Base-by-base conservation (phyloP, 2,329 filamentous ascomycete genomes). In the Parastagonospora avenae region DNA sequence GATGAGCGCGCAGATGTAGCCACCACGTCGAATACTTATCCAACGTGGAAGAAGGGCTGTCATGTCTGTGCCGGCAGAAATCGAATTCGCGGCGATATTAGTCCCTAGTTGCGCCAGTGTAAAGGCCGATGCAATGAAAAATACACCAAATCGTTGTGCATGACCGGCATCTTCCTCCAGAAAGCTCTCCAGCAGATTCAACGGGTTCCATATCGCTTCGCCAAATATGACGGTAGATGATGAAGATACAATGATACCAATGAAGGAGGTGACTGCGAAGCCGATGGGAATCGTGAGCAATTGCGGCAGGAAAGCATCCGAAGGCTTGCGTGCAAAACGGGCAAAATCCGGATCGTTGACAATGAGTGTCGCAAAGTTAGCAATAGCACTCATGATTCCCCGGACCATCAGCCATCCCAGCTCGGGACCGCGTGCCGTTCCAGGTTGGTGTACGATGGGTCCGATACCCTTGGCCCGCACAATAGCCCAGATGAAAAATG, bases 331-430 rank as follows among this genome's bases (percentile, higher is more conserved):
- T 2, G 91, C 89, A 65, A 96, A 97, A 71, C 92, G 88, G 15
- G 90, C 80, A 71, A 96, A 96, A 67, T 96, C 91, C 0, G 89
- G 89, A 60, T 90, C 87, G 71, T 95, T 84, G 58, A 82, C 78
- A 60, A 96, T 94, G 30, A 96, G 81, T 0, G 92, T 91, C 1
- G 91, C 90, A 67, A 96, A 96, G 76, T 96, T 96, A 63, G 90
- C 89, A 58, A 97, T 92, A 4, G 90, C 87, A 19, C 83, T 87
- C 91, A 96, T 96, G 74, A 96, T 87, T 32, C 91, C 91, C 54
- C 87, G 88, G 52, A 97, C 83, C 50, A 96, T 86, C 19, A 86
- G 84, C 92, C 92, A 97, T 1, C 80, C 91, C 3, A 96, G 80
- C 0, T 81, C 80, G 53, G 83, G 87, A 27, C 92, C 92, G 4